Evolutionary conservation across 441 rosid genomes (phyloP).

Genomic region (Raphanus hybrid): DNA sequence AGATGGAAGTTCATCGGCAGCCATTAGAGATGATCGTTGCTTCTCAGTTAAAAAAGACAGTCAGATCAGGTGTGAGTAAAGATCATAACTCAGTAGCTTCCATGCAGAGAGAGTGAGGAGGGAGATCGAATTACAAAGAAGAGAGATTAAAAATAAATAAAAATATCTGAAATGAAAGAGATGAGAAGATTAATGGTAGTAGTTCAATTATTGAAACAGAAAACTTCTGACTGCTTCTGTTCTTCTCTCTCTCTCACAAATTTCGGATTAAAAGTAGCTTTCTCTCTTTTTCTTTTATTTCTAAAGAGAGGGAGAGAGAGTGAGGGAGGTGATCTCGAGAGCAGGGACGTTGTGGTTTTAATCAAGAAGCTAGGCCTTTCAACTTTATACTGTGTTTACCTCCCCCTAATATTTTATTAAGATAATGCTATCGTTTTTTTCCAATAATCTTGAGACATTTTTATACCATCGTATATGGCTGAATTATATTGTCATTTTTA

Average conservation of each 20-base stretch:
- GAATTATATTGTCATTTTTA: too few relatives aligned
- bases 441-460: neutral
- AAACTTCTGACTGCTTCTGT: constrained; percentile 22
- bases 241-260: constrained; percentile 17
- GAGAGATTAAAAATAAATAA: neutral
- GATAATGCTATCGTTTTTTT: neutral
- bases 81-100: constrained; percentile 48
- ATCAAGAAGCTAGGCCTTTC: neutral
- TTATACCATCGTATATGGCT: neutral
- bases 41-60: constrained; percentile 46
- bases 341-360: constrained; percentile 10
- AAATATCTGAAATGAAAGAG: constrained; percentile 15
- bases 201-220: constrained; percentile 25
- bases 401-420: neutral
- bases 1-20: constrained; percentile 62
- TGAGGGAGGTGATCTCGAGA: constrained; percentile 24
- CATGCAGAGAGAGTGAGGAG: constrained; percentile 21
- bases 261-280: constrained; percentile 36
- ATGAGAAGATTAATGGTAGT: constrained; percentile 6
- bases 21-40: constrained; percentile 55
- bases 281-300: constrained; percentile 15
- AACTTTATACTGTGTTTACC: constrained; percentile 9
- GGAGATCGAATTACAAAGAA: neutral
- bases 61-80: constrained; percentile 24
- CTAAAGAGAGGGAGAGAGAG: neutral